Percentiles rank a stretch among this genome's conserved stretches.
These are phyloP conservation scores for Solanum lignicaule DNA, from an alignment of 257 asterid species.

Conservation along the genomic window DNA sequence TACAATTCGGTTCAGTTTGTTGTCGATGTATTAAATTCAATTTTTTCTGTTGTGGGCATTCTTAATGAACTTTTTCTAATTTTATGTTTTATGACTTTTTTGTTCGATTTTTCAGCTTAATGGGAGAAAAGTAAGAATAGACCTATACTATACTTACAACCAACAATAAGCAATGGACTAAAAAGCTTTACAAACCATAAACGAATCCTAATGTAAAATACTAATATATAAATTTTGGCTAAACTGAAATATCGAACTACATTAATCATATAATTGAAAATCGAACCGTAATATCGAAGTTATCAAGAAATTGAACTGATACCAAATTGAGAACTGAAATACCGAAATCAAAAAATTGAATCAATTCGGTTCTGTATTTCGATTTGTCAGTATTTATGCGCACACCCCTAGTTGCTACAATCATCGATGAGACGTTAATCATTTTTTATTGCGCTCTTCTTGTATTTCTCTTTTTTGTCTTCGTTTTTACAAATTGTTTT, in stretches of 20 bases:
- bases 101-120: not conserved
- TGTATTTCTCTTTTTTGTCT: not conserved
- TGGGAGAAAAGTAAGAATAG: no score
- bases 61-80: not conserved
- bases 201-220: not conserved
- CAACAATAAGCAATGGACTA: not conserved
- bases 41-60: not conserved
- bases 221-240: not conserved
- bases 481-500: no score
- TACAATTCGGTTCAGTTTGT: no score
- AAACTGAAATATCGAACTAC: not conserved
- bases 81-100: not conserved
- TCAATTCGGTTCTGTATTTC: not conserved
- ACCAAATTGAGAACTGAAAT: no score
- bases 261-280: no score
- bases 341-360: not conserved
- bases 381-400: no score
- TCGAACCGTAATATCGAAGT: no score
- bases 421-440: not conserved
- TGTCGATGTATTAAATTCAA: not conserved
- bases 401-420: not conserved
- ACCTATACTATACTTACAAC: not conserved
- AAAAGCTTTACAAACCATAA: not conserved
- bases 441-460: not conserved
- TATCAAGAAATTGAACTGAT: not conserved